Conservation (phyloP, 2,329 filamentous ascomycete genomes). For the Lachnum nothofagi region DNA sequence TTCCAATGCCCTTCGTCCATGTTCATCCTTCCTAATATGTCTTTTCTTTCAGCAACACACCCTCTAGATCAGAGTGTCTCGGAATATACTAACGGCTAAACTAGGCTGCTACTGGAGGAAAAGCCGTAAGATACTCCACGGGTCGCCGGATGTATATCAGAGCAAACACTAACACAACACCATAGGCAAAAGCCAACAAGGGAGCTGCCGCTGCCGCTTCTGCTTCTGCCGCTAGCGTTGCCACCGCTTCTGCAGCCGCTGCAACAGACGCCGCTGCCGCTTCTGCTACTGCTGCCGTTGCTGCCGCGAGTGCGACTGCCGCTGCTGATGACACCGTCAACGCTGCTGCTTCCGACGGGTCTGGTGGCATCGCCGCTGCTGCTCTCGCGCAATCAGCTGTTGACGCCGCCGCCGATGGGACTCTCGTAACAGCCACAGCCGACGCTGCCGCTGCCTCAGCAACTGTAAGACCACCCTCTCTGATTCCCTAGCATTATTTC, state of each 20-base stretch:
- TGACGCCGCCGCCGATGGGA: conserved; percentile 1
- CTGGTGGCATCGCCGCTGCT: conserved; percentile 6
- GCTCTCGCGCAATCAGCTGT: conserved; percentile 6
- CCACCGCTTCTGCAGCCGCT: background rate
- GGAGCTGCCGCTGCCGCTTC: background rate
- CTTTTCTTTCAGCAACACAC: too few species aligned
- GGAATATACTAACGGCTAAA: too few species aligned
- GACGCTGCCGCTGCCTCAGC: background rate
- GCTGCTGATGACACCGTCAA: background rate
- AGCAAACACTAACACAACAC: too few species aligned
- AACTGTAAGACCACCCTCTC: too few species aligned
- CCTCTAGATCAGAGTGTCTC: too few species aligned
- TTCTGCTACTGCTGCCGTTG: conserved; percentile 1
- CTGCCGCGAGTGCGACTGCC: background rate
- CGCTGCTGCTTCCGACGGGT: conserved; percentile 1
- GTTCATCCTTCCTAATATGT: too few species aligned
- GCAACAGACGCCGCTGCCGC: background rate
- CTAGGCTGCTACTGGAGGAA: background rate
- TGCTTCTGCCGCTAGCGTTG: background rate
- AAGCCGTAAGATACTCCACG: background rate
- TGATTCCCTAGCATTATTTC: background rate
- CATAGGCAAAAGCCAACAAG: too few species aligned
- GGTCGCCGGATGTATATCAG: too few species aligned
- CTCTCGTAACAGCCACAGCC: background rate
- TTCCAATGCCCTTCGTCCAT: too few species aligned